Evolutionary conservation across 768 basidiomycete genomes (phyloP).

Genomic region (Suillus hirtellus): DNA sequence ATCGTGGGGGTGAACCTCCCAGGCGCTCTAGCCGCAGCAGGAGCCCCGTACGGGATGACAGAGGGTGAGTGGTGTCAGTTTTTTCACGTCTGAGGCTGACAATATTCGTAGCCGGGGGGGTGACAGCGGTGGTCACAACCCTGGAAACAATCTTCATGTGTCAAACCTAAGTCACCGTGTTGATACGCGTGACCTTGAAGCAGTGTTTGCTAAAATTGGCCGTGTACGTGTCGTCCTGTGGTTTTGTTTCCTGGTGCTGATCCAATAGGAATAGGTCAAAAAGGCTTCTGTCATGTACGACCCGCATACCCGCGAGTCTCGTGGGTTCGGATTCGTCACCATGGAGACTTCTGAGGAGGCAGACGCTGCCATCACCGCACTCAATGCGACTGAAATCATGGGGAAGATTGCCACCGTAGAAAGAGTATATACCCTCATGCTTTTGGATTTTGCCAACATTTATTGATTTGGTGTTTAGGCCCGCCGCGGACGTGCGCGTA

Average conservation of each 20-base stretch:
- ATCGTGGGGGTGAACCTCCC: slow-evolving; percentile 50
- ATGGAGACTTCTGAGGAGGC: slow-evolving; percentile 87
- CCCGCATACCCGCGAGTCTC: slow-evolving; percentile 69
- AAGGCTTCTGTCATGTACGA: slow-evolving; percentile 75
- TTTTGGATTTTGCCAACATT: slow-evolving; percentile 7
- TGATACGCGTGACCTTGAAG: slow-evolving; percentile 86
- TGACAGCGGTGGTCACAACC: slow-evolving; percentile 46
- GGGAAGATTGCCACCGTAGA: slow-evolving; percentile 90
- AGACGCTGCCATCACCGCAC: slow-evolving; percentile 82
- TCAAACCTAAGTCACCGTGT: slow-evolving; percentile 59
- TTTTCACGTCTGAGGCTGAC: not conserved
- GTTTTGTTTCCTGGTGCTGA: not conserved
- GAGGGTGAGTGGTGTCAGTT: slow-evolving; percentile 49
- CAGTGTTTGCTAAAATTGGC: slow-evolving; percentile 86
- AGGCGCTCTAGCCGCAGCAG: slow-evolving; percentile 77
- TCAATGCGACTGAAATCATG: slow-evolving; percentile 82
- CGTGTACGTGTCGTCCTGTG: slow-evolving; percentile 49
- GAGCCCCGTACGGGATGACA: slow-evolving; percentile 64
- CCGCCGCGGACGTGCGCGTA: slow-evolving; percentile 84
- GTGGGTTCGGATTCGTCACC: slow-evolving; percentile 88
- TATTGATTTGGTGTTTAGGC: slow-evolving; percentile 48
- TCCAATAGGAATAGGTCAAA: slow-evolving; percentile 39
- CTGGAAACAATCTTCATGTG: slow-evolving; percentile 67
- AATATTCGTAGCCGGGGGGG: slow-evolving; percentile 7
- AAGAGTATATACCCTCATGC: slow-evolving; percentile 49